These are phyloP conservation scores for Wallacemonas sp. DNA, from an alignment of 208 protist genomes.

Conservation along the genomic window DNA sequence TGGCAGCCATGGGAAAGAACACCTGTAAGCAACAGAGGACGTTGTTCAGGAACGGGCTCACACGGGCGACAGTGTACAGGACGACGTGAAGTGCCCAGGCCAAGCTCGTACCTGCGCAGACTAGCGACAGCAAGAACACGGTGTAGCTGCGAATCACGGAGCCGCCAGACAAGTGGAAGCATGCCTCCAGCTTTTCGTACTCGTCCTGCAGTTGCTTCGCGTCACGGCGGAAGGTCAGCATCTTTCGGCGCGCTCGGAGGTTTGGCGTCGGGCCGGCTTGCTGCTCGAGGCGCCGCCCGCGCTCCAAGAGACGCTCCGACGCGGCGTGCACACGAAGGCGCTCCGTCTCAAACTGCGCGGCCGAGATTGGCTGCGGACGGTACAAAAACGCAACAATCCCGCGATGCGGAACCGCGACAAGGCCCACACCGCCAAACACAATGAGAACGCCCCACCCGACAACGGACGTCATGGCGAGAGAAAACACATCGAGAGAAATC, in stretches of 20 bases:
- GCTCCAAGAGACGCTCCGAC: slow-evolving; percentile 65
- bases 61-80: slow-evolving; percentile 68
- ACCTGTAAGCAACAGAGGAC: slow-evolving; percentile 73
- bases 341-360: slow-evolving; percentile 68
- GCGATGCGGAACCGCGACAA: slow-evolving; percentile 89
- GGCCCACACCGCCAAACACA: slow-evolving; percentile 93
- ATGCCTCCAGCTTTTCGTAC: slow-evolving; percentile 69
- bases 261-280: slow-evolving; percentile 32
- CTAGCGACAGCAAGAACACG: slow-evolving; percentile 35
- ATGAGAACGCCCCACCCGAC: slow-evolving; percentile 89
- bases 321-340: slow-evolving; percentile 66
- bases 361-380: slow-evolving; percentile 74
- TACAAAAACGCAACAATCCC: slow-evolving; percentile 69
- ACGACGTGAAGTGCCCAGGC: slow-evolving; percentile 90
- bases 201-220: slow-evolving; percentile 79
- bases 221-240: slow-evolving; percentile 68
- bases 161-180: slow-evolving; percentile 70
- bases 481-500: slow-evolving; percentile 19
- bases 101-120: slow-evolving; percentile 58
- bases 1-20: slow-evolving; percentile 84
- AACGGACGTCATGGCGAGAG: slow-evolving; percentile 49
- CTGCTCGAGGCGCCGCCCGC: slow-evolving; percentile 59
- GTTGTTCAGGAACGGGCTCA: slow-evolving; percentile 73
- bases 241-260: slow-evolving; percentile 44
- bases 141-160: slow-evolving; percentile 53